Conservation (phyloP, 169 alveolate species). For the Plasmodium fragile region DNA sequence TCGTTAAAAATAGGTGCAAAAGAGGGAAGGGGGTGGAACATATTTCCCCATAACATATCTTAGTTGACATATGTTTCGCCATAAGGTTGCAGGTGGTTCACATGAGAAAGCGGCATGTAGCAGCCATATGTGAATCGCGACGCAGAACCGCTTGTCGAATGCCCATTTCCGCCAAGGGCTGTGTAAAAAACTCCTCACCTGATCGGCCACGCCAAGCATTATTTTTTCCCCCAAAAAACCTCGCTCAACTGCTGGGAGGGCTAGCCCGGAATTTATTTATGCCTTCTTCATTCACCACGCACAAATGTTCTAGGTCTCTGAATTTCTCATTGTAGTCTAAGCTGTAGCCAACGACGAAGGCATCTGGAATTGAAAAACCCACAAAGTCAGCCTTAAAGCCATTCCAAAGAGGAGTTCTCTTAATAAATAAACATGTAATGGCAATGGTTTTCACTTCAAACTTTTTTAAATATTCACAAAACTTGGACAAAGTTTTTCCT, state of each 20-base stretch:
- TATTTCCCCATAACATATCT: neutral
- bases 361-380: slow-evolving; percentile 83
- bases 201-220: neutral
- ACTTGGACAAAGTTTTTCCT: slow-evolving; percentile 73
- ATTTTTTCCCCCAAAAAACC: neutral
- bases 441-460: slow-evolving; percentile 77
- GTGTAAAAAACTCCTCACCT: neutral
- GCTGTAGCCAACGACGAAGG: slow-evolving; percentile 82
- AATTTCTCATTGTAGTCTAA: slow-evolving; percentile 80
- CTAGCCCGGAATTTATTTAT: neutral
- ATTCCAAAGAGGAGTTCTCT: slow-evolving; percentile 76
- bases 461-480: slow-evolving; percentile 76
- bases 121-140: neutral
- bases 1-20: neutral
- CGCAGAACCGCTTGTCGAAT: neutral
- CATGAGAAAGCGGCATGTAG: neutral
- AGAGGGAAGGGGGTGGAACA: neutral
- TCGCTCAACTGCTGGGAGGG: neutral
- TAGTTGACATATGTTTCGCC: neutral
- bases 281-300: slow-evolving; percentile 55
- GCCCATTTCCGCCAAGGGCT: neutral
- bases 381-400: slow-evolving; percentile 84
- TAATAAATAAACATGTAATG: slow-evolving; percentile 59
- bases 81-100: neutral
- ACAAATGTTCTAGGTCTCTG: slow-evolving; percentile 51